Evolutionary conservation across 208 protist genomes (phyloP).

Genomic region (Vickermania ingenoplastis): DNA sequence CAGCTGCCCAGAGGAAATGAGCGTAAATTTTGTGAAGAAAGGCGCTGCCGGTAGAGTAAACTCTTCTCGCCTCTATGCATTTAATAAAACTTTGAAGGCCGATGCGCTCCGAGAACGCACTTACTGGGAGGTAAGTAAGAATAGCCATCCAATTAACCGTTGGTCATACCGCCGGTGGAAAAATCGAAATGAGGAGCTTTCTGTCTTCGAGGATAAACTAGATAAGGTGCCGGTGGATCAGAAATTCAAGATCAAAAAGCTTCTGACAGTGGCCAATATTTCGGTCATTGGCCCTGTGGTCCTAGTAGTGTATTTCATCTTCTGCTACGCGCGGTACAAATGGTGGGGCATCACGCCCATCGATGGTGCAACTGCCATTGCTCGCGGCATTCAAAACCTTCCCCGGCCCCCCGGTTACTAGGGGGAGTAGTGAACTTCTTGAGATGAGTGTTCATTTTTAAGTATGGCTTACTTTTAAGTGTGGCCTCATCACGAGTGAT

Average conservation of each 20-base stretch:
- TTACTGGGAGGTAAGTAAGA: slow-evolving; percentile 78
- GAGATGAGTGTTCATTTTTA: slow-evolving; percentile 67
- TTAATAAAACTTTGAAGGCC: slow-evolving; percentile 77
- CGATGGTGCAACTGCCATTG: slow-evolving; percentile 52
- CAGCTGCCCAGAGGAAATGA: too few species aligned
- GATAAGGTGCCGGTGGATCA: slow-evolving; percentile 68
- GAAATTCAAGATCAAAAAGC: slow-evolving; percentile 82
- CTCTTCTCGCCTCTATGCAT: slow-evolving; percentile 56
- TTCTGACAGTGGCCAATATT: slow-evolving; percentile 68
- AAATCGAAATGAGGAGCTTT: slow-evolving; percentile 59
- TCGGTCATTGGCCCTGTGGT: slow-evolving; percentile 61
- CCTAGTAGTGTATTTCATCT: slow-evolving; percentile 48
- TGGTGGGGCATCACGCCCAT: slow-evolving; percentile 70
- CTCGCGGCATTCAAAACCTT: slow-evolving; percentile 63
- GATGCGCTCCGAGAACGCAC: slow-evolving; percentile 50
- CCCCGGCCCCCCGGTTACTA: slow-evolving; percentile 69
- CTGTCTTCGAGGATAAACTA: slow-evolving; percentile 73
- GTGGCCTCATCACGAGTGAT: slow-evolving; percentile 26
- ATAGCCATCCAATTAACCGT: slow-evolving; percentile 74
- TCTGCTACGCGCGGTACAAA: slow-evolving; percentile 55
- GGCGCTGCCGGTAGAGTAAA: slow-evolving; percentile 54
- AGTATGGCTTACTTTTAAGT: slow-evolving; percentile 47
- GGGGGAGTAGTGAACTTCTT: too few species aligned
- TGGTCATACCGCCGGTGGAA: slow-evolving; percentile 73
- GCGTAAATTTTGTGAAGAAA: slow-evolving; percentile 34